Base-by-base conservation (phyloP, 2,329 filamentous ascomycete genomes). In the Verticillium isaacii region DNA sequence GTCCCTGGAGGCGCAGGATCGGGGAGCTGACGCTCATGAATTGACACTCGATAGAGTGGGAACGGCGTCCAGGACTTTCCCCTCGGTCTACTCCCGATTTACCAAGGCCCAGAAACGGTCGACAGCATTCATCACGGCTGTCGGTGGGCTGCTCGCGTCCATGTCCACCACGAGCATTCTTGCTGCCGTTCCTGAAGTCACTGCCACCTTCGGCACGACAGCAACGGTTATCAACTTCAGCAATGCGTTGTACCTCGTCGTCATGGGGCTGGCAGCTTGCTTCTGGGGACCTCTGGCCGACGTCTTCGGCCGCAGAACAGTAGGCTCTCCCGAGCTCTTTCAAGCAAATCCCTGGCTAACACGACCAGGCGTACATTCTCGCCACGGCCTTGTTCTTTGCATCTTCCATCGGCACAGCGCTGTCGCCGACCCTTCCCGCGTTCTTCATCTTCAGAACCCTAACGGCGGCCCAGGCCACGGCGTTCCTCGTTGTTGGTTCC, bases 371-470 rank as follows among this genome's bases (percentile, higher is more conserved):
- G 8, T 86, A 84, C 41, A 73, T 91, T 11, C 72, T 79, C 25
- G 87, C 87, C 14, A 83, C 86, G 0, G 72, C 82, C 0, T 75
- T 90, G 2, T 92, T 93, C 74, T 84, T 88, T 58, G 79, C 78
- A 1, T 88, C 90, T 67, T 90, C 85, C 19, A 79, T 91, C 36
- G 90, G 87, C 32, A 91, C 89, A 0, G 89, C 90, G 0, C 74
- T 93, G 12, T 82, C 90, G 5, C 90, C 90, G 0, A 89, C 91
- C 65, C 77, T 93, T 12, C 82, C 82, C 1, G 77, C 85, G 0
- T 93, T 92, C 73, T 91, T 90, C 70, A 79, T 92, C 58, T 92
- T 93, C 70, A 85, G 90, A 7, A 85, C 91, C 56, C 77, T 92
- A 32, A 90, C 89, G 1, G 91, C 89, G 0, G 89, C 92, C 67